These are phyloP conservation scores for Gyrodon lividus DNA, from an alignment of 768 basidiomycete genomes.

Conservation along the genomic window DNA sequence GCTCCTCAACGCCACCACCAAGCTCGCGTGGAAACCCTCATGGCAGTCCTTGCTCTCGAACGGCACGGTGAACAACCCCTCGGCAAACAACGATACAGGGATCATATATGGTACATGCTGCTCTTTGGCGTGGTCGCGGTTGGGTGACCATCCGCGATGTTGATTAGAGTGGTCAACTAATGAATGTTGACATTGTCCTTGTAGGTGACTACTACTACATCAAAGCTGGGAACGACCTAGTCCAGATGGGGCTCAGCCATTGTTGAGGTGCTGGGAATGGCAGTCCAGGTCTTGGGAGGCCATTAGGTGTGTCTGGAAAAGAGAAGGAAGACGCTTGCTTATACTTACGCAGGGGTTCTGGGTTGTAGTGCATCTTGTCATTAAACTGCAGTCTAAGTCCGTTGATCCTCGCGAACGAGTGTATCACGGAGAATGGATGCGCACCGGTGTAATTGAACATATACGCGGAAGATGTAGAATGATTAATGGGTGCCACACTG, in stretches of 20 bases:
- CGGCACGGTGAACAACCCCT: constrained; percentile 55
- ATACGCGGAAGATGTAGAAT: too few relatives aligned
- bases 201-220: constrained; percentile 67
- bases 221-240: constrained; percentile 52
- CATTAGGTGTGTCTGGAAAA: too few relatives aligned
- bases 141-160: not conserved
- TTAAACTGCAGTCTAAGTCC: too few relatives aligned
- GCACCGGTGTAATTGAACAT: too few relatives aligned
- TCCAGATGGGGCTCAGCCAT: constrained; percentile 41
- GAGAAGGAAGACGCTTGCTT: too few relatives aligned
- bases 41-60: constrained; percentile 68
- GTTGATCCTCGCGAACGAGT: too few relatives aligned
- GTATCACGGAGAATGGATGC: too few relatives aligned
- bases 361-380: too few relatives aligned
- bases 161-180: not conserved
- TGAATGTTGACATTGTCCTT: not conserved
- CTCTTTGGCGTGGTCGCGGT: not conserved
- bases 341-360: too few relatives aligned
- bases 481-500: too few relatives aligned
- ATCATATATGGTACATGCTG: constrained; percentile 49
- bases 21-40: constrained; percentile 53
- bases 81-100: constrained; percentile 56
- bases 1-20: constrained; percentile 48
- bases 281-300: not conserved
- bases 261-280: constrained; percentile 24